Base-by-base conservation (phyloP, 2,329 filamentous ascomycete species). In the Elsinoe australis region DNA sequence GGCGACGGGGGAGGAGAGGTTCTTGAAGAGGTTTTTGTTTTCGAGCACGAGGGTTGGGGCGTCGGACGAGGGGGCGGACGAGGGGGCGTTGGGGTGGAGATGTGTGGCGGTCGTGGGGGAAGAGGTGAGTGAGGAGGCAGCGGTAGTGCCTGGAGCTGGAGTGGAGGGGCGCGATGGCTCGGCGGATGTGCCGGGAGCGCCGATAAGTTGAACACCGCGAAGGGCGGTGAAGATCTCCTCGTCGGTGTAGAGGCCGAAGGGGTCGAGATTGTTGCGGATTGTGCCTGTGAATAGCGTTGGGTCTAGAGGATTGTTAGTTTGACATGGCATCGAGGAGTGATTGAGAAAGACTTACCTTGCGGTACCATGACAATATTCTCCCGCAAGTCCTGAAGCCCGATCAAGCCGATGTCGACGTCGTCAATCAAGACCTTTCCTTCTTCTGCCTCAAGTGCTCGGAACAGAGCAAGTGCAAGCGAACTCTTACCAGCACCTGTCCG, bases 341-440 rank as follows among this genome's bases (percentile, higher is more conserved):
- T 32, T 15, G 17, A 10, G 6, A 3, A 18, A 12, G 24, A 35
- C 60, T 58, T 56, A 66, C 64, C 64, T 70, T 98, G 92, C 21
- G 92, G 92, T 50, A 98, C 92, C 66, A 98, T 96, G 0, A 94
- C 95, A 58, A 98, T 94, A 38, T 86, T 83, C 67, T 94, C 85
- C 49, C 92, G 85, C 58, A 98, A 72, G 66, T 96, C 90, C 54
- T 87, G 85, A n/a, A 98, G 76, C 5, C 92, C 92, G 54, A 98
- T 95, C 53, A 75, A 71, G 44, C 87, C 82, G 60, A 96, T 87
- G 59, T 96, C 87, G n/a, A 98, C 71, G 53, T 82, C 84, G 56
- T 98, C 92, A 47, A 98, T 87, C 15, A 94, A 61, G 53, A 98
- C 95, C 63, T 84, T 86, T 58, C 92, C 92, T 55, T 79, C 76